Evolutionary conservation across 1,139 yeast species (phyloP).

Genomic region (Eremothecium cymbalariae): DNA sequence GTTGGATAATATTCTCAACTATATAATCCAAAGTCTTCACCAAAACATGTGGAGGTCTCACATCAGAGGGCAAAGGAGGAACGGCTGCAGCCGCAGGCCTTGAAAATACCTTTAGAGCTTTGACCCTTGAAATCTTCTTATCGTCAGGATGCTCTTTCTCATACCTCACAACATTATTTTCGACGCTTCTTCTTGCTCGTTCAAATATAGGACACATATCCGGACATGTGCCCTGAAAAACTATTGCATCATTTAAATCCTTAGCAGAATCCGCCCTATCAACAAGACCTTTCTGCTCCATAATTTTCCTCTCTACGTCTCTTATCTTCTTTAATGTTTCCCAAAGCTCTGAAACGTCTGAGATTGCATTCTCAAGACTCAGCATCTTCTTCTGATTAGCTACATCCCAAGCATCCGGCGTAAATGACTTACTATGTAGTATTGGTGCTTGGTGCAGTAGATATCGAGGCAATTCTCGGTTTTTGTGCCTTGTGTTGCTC

Average conservation of each 20-base stretch:
- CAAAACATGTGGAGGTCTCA: constrained; percentile 79
- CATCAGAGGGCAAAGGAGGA: constrained; percentile 96
- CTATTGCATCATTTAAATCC: constrained; percentile 75
- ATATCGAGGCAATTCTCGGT: constrained; percentile 32
- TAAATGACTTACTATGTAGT: constrained; percentile 23
- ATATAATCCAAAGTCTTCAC: constrained; percentile 60
- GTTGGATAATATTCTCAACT: constrained; percentile 51
- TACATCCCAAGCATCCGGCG: constrained; percentile 47
- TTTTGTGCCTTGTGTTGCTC: constrained; percentile 11
- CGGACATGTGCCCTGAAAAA: constrained; percentile 77
- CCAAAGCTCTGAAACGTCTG: constrained; percentile 42
- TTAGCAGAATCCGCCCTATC: constrained; percentile 83
- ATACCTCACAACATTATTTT: constrained; percentile 72
- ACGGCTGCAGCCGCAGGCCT: constrained; percentile 99
- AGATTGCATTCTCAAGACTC: constrained; percentile 36
- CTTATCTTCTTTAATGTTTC: constrained; percentile 64
- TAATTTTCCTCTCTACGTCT: constrained; percentile 63
- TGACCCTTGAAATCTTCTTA: constrained; percentile 51
- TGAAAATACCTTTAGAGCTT: constrained; percentile 87
- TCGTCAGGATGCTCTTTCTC: constrained; percentile 58
- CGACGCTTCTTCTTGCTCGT: constrained; percentile 78
- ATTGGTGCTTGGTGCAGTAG: constrained; percentile 33
- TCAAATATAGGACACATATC: constrained; percentile 97
- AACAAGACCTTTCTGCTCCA: constrained; percentile 78
- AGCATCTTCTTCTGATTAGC: constrained; percentile 44